Evolutionary conservation across 306 rosid species (phyloP), one percentile per base, ranked within the genome.

Genomic region (Arachis stenosperma): DNA sequence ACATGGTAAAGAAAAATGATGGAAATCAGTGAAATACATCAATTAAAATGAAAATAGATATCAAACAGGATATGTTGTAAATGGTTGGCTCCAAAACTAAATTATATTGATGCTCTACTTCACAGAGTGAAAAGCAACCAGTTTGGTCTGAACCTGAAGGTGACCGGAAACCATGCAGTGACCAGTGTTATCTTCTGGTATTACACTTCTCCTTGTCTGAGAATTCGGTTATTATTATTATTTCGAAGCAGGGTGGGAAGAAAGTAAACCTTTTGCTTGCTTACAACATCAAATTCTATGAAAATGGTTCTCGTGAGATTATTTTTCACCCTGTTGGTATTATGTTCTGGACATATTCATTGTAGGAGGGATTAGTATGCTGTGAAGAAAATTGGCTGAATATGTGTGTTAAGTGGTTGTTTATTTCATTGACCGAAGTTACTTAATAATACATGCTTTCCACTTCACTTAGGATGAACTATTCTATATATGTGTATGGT

Each of bases 161-260:
- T 59, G 82, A 79, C 47, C 51, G 72, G 81, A 81, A 75, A 64
- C 98, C 98, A 75, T 93, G 98, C 82, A 79, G 92, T 82, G 89
- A 85, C 67, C 87, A 84, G 3, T 93, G 97, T 76, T 84, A 84
- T 85, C 93, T 93, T 73, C 56, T 3, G 92, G 98, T 90, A 86
- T 68, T 81, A 77, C 65, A 78, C 47, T 29, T 65, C 70, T 55
- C 67, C 57, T 70, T 63, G 14, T 63, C 59, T 65, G 14, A 71
- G 42, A 51, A 65, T 63, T 61, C 17, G 4, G 12, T 52, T 46
- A 67, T 40, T 59, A 48, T 58, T 72, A 17, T 65, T 60, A 46
- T 66, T 72, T 73, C 43, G 12, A 22, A 59, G n/a, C 4, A 2
- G 1, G 22, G 9, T 9, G 29, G 22, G 65, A 65, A 70, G 33